Evolutionary conservation across 805 yeast genomes (phyloP).

Genomic region (Schwanniomyces vanrijiae): DNA sequence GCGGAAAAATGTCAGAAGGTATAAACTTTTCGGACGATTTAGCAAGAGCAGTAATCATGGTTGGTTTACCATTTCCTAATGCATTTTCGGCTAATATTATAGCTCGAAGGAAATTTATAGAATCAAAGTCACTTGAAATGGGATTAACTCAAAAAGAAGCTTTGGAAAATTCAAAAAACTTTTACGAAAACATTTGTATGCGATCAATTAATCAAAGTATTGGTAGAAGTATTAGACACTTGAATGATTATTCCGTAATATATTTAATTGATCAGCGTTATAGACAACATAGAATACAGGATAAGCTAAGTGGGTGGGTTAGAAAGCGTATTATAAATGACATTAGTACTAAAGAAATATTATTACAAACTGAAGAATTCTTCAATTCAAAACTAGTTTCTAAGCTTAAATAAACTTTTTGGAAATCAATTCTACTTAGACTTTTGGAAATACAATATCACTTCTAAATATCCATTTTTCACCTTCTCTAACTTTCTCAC

Average conservation of each 20-base stretch:
- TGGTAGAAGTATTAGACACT: slow-evolving; percentile 88
- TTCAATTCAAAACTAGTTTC: slow-evolving; percentile 17
- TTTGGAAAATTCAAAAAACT: slow-evolving; percentile 47
- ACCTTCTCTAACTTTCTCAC: slow-evolving; percentile 49
- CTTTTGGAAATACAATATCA: slow-evolving; percentile 42
- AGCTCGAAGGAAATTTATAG: slow-evolving; percentile 68
- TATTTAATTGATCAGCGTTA: slow-evolving; percentile 71
- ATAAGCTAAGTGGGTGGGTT: slow-evolving; percentile 77
- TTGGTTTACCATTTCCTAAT: slow-evolving; percentile 90
- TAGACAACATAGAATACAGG: slow-evolving; percentile 41
- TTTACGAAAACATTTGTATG: slow-evolving; percentile 85
- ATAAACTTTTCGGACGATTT: slow-evolving; percentile 84
- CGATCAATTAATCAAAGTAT: slow-evolving; percentile 89
- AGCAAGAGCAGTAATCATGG: slow-evolving; percentile 84
- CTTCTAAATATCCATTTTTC: slow-evolving; percentile 64
- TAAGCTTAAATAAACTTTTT: slow-evolving; percentile 4
- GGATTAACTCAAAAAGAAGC: slow-evolving; percentile 54
- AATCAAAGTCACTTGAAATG: slow-evolving; percentile 41
- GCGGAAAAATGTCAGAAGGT: slow-evolving; percentile 92
- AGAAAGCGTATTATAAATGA: slow-evolving; percentile 17
- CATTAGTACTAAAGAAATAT: slow-evolving; percentile 9
- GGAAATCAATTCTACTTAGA: not conserved
- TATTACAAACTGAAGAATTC: slow-evolving; percentile 27
- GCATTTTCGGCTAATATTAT: slow-evolving; percentile 76
- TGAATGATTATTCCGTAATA: slow-evolving; percentile 75